Base-by-base conservation (phyloP, 805 yeast genomes). In the Candida glaebosa region DNA sequence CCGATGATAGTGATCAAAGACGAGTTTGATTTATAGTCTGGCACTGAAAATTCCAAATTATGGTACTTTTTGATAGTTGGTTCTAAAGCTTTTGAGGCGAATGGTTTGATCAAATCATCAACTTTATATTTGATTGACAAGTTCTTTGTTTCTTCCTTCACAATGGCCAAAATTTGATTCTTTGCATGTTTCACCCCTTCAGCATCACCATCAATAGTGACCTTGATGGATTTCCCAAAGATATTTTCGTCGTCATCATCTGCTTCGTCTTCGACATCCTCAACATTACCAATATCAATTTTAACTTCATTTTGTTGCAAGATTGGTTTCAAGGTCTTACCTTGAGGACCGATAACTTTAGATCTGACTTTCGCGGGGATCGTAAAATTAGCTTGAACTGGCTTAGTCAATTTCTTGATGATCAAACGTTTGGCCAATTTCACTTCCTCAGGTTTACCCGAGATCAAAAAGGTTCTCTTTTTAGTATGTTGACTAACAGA, bases 311-410 rank as follows among this genome's bases (percentile, higher is more conserved):
- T 76, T 28, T 75, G 69, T 40, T 76, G 84, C 37, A 85, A 73
- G 49, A 90, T 86, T 44, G 93, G 90, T 60, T 81, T 86, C 63
- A 90, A 78, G 46, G 74, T 83, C 52, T 75, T 77, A 59, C 98
- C 98, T 59, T 83, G 86, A 34, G 90, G 75, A 44, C 98, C 98
- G 64, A 90, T 90, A 44, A 90, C 78, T 38, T 78, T 76, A 5
- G 95, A 76, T 63, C 93, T 78, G 44, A 87, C 74, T 50, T 77
- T 78, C 10, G 90, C 77, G 24, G 98, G 97, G 40, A 90, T 78
- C 22, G 73, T 59, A 57, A 90, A 77, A 22, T 70, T 63, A 37
- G 78, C 65, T 4, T 65, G 67, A 42, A 84, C 78, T 41, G 95
- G 95, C 60, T 82, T 84, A 30, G 95, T 82, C 58, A 91, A 73